Percentiles rank a stretch among this genome's conserved stretches.
Evolutionary conservation across 2,329 filamentous ascomycete species (phyloP).

Genomic region (Verticillium nubilum): DNA sequence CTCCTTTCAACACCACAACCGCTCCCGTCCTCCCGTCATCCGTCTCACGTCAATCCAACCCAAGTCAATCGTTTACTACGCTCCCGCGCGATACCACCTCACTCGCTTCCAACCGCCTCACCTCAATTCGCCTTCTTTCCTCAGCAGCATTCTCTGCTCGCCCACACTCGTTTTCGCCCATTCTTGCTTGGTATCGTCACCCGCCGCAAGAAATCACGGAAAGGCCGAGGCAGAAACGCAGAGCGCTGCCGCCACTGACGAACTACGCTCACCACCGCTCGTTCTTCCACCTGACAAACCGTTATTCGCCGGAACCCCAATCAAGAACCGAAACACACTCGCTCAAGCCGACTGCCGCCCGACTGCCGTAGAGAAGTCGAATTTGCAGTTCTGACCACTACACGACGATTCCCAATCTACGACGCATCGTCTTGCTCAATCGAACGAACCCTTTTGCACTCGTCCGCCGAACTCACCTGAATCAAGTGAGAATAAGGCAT

Average conservation of each 20-base stretch:
- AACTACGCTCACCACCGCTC: not conserved
- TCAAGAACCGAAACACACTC: not conserved
- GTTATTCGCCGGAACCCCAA: not conserved
- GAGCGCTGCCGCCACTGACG: not conserved
- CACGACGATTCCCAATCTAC: not conserved
- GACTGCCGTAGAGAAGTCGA: too few species aligned
- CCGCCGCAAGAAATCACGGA: not conserved
- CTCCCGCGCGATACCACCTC: slow-evolving; percentile 2
- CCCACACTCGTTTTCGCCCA: not conserved
- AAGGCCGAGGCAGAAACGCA: not conserved
- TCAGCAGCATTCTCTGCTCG: not conserved
- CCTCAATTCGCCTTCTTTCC: not conserved
- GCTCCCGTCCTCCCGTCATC: not conserved
- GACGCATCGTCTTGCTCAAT: not conserved
- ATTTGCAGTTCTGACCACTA: not conserved
- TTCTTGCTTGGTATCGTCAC: not conserved
- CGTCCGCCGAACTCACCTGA: not conserved
- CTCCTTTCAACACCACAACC: slow-evolving; percentile 3
- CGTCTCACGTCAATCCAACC: not conserved
- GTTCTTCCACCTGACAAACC: not conserved
- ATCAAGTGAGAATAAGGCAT: not conserved
- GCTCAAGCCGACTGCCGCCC: not conserved
- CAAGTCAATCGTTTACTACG: not conserved
- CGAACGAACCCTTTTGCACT: not conserved
- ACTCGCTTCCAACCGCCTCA: slow-evolving; percentile 8